These are phyloP conservation scores for Fusarium neocosmosporiellum DNA, from an alignment of 2,329 filamentous ascomycete species.

Conservation along the genomic window DNA sequence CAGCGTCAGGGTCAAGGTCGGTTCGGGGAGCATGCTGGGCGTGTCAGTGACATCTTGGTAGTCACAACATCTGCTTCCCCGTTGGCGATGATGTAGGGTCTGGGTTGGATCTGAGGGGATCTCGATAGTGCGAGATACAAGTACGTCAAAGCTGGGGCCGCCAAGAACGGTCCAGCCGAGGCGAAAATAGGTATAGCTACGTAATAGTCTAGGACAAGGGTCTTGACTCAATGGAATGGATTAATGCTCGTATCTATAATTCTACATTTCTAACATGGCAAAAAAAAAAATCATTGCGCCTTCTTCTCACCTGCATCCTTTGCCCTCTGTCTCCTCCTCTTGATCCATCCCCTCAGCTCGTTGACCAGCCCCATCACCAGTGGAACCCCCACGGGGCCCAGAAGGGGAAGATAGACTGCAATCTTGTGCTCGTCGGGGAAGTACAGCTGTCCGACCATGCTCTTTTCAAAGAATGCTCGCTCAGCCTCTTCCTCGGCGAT, in stretches of 20 bases:
- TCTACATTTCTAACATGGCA: constrained; percentile 7
- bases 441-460: constrained; percentile 98
- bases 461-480: constrained; percentile 96
- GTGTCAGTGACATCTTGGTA: constrained; percentile 35
- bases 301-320: constrained; percentile 55
- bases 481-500: constrained; percentile 91
- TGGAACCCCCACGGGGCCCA: constrained; percentile 92
- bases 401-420: constrained; percentile 90
- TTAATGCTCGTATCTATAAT: constrained; percentile 31
- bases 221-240: neutral
- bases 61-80: neutral
- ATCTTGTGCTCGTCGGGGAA: constrained; percentile 99
- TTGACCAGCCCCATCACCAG: constrained; percentile 85
- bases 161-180: constrained; percentile 21
- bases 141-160: constrained; percentile 31
- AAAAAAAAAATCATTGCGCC: constrained; percentile 40
- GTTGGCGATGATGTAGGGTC: neutral
- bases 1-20: constrained; percentile 76
- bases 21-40: constrained; percentile 64
- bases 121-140: neutral
- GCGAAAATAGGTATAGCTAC: constrained; percentile 11
- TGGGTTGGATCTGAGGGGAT: neutral
- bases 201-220: neutral
- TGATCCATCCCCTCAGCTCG: constrained; percentile 75
- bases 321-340: constrained; percentile 58